These are phyloP conservation scores for Penicillium parvum DNA, from an alignment of 495 filamentous ascomycete genomes.

Conservation along the genomic window DNA sequence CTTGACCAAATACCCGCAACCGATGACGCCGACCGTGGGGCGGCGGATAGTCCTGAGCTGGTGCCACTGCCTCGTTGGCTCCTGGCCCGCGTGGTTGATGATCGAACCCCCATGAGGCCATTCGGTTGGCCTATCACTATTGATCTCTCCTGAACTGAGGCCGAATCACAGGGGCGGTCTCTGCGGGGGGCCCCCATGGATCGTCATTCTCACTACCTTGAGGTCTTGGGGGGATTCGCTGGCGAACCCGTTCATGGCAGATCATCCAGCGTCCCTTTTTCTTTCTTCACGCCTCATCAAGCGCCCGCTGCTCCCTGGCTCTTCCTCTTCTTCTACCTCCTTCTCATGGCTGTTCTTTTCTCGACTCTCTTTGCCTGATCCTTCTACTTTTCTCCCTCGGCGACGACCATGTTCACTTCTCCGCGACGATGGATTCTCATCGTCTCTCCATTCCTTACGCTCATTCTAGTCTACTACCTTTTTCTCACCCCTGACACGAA, in stretches of 20 bases:
- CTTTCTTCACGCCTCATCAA: constrained; percentile 13
- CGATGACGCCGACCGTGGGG: constrained; percentile 29
- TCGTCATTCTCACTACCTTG: constrained; percentile 6
- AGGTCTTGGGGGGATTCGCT: constrained; percentile 4
- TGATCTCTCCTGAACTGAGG: neutral
- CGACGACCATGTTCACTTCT: constrained; percentile 22
- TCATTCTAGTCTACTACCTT: constrained; percentile 18
- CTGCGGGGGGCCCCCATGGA: constrained; percentile 18
- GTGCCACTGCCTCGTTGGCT: constrained; percentile 22
- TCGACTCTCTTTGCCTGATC: constrained; percentile 3
- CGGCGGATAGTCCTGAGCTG: constrained; percentile 13
- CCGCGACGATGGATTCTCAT: constrained; percentile 29
- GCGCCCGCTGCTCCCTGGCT: constrained; percentile 4
- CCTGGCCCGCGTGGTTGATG: constrained; percentile 25
- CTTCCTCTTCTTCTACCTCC: neutral
- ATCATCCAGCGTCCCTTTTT: constrained; percentile 16
- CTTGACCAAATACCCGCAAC: constrained; percentile 14
- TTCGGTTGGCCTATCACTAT: constrained; percentile 19
- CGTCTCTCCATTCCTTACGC: constrained; percentile 22
- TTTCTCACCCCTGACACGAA: constrained; percentile 11
- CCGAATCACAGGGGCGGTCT: constrained; percentile 13
- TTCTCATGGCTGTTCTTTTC: constrained; percentile 3
- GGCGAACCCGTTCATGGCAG: constrained; percentile 9
- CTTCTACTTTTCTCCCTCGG: neutral
- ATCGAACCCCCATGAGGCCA: constrained; percentile 18